These are phyloP conservation scores for Urtica urens DNA, from an alignment of 306 rosid species.

Conservation along the genomic window DNA sequence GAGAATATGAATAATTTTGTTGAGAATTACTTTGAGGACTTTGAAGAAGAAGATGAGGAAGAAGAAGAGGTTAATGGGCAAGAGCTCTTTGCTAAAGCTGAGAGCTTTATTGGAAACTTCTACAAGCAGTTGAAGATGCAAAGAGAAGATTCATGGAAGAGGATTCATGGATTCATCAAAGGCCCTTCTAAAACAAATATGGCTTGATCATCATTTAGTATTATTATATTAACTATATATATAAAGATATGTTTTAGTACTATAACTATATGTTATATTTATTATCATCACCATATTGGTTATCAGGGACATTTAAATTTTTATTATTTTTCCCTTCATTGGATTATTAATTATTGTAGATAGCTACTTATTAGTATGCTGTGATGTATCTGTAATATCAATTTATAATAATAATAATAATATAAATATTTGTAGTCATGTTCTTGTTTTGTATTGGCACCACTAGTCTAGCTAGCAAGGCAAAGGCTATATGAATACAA, in stretches of 20 bases:
- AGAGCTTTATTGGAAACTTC: slow-evolving; percentile 68
- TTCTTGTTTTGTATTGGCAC: not conserved
- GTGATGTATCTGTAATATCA: no score
- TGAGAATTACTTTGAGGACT: no score
- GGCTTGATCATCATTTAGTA: not conserved
- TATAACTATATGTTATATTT: not conserved
- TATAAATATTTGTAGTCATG: not conserved
- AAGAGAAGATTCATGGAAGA: slow-evolving; percentile 56
- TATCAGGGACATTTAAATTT: slow-evolving; percentile 12
- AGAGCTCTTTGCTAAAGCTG: slow-evolving; percentile 67
- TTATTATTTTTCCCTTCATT: slow-evolving; percentile 7
- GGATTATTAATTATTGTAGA: not conserved
- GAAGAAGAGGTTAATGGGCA: slow-evolving; percentile 33
- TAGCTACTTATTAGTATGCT: no score
- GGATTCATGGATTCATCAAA: slow-evolving; percentile 35
- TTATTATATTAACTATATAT: not conserved
- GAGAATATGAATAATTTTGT: no score
- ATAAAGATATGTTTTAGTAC: not conserved
- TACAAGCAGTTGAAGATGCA: slow-evolving; percentile 76
- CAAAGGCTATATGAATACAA: no score
- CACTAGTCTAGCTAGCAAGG: not conserved
- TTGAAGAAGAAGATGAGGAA: slow-evolving; percentile 32
- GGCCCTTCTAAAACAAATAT: slow-evolving; percentile 19
- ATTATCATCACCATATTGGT: not conserved
- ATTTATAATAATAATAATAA: not conserved